Base-by-base conservation (phyloP, 768 basidiomycete species). In the Lentinus brumalis region DNA sequence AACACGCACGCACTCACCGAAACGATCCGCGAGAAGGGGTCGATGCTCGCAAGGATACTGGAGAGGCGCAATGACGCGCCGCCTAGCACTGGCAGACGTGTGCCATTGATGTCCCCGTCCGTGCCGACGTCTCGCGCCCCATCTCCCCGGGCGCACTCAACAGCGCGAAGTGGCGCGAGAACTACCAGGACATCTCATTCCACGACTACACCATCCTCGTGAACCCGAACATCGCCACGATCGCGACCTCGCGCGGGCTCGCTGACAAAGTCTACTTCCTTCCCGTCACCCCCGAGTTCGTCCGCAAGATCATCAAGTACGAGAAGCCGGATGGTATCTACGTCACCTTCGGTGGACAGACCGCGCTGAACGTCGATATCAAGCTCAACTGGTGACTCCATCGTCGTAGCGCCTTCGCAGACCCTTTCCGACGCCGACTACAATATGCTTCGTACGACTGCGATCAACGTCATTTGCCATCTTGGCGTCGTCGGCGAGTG, bases 191-290 rank as follows among this genome's bases (percentile, higher is more conserved):
- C 67, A 75, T 95, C 66, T 86, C 92, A 18, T 97, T 94, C 78
- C 76, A 78, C 54, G 94, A 99, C 71, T 98, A 97, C 77, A 98
- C 97, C 60, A 94, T 99, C 75, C 87, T 99, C 74, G 86, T 99
- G 68, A 98, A 98, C 76, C 96, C 97, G 30, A 99, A 99, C 77
- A 98, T 99, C 67, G 97, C 97, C 21, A 99, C 97, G 40, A 99
- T 98, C 67, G 95, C 95, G 46, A 97, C 95, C 1, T 96, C 94
- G 50, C 95, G 95, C 69, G 96, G 97, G 63, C 86, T 99, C 53
- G 97, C 97, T 26, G 97, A 99, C 81, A 98, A 98, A 76, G 96
- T 99, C 51, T 99, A 98, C 81, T 99, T 98, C 85, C 83, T 99
- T 9, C 97, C 97, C 49, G 97, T 98, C 58, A 98, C 93, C 12